Percentiles rank a stretch among this genome's conserved stretches.
Conservation (phyloP, 2,329 filamentous ascomycete genomes). For the Aspergillus sp. region DNA sequence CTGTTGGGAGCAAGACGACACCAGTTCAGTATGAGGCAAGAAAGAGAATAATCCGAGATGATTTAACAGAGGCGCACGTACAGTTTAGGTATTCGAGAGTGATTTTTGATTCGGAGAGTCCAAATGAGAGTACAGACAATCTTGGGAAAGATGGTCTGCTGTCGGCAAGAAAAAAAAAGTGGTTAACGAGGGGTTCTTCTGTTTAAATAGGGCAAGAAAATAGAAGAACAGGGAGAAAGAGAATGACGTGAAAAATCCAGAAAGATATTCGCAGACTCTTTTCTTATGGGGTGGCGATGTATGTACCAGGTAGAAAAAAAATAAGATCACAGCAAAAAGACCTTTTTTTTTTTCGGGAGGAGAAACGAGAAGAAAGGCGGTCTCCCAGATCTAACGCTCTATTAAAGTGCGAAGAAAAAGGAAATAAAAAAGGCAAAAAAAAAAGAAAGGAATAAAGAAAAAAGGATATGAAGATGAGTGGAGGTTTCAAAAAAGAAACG, state of each 20-base stretch:
- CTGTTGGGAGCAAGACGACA: not conserved
- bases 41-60: not conserved
- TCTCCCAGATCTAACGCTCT: conserved; percentile 22
- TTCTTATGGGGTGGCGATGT: not conserved
- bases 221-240: conserved; percentile 5
- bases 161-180: too few relatives aligned
- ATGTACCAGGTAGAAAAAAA: conserved; percentile 18
- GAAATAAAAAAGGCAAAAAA: conserved; percentile 10
- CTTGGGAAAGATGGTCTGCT: conserved; percentile 8
- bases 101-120: conserved; percentile 3
- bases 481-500: conserved; percentile 6
- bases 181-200: too few relatives aligned
- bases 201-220: too few relatives aligned
- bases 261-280: conserved; percentile 1
- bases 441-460: conserved; percentile 7
- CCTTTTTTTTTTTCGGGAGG: conserved; percentile 2
- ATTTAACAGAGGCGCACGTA: not conserved
- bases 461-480: conserved; percentile 3
- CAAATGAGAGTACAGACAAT: conserved; percentile 14
- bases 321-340: conserved; percentile 20
- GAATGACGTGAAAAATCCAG: conserved; percentile 14
- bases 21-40: not conserved
- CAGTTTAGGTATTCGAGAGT: not conserved
- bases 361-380: conserved; percentile 16
- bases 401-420: conserved; percentile 17